A percentile compares a stretch with the other conserved stretches of the same genome.
Evolutionary conservation across 116 monocot species (phyloP).

Genomic region (Iris pallida): DNA sequence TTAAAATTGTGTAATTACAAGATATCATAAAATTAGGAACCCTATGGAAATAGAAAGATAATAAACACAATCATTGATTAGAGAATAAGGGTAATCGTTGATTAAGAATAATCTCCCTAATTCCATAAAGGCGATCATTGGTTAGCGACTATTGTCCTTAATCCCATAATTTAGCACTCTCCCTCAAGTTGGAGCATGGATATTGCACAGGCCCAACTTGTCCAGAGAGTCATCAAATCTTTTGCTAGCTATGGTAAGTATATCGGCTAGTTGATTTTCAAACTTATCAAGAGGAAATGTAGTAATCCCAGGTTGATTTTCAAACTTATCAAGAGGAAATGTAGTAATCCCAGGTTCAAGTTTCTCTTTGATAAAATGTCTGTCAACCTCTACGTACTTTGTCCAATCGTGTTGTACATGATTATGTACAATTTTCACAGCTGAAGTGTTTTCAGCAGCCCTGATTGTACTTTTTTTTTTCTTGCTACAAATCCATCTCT

Average conservation of each 20-base stretch:
- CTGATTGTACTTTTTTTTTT: too few relatives aligned
- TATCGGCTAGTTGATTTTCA: background rate
- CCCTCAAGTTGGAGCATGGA: background rate
- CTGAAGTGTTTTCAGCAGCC: background rate
- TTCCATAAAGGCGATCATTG: too few relatives aligned
- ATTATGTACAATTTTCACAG: background rate
- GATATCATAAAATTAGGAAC: background rate
- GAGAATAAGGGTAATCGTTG: too few relatives aligned
- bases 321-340: background rate
- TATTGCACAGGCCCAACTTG: background rate
- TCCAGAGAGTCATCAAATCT: background rate
- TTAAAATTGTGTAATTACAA: too few relatives aligned
- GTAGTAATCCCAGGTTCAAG: background rate
- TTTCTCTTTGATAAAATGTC: background rate
- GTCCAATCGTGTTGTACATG: background rate
- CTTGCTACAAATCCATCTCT: too few relatives aligned
- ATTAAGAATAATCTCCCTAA: too few relatives aligned
- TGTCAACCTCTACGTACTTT: background rate
- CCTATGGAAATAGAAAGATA: background rate
- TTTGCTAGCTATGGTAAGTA: background rate
- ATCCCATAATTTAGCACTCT: too few relatives aligned
- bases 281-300: background rate
- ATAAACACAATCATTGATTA: too few relatives aligned
- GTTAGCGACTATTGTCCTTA: too few relatives aligned
- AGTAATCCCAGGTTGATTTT: background rate